A percentile compares a stretch with the other conserved stretches of the same genome.
These are phyloP conservation scores for Colletotrichum sidae DNA, from an alignment of 2,329 filamentous ascomycete species.

Conservation along the genomic window DNA sequence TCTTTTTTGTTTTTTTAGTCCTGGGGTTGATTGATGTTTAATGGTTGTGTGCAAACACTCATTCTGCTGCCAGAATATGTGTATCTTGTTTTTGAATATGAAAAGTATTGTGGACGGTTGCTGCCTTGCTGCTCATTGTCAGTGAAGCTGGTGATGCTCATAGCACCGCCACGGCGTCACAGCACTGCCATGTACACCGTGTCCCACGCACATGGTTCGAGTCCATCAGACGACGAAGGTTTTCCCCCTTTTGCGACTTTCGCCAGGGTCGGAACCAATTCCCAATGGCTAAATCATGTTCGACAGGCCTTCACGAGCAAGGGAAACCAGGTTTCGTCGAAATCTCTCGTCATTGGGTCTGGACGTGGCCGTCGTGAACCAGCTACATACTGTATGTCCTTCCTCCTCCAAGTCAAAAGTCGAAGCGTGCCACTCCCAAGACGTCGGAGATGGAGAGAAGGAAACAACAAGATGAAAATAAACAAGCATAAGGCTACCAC, in stretches of 20 bases:
- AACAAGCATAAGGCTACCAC: not conserved
- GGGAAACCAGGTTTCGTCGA: not conserved
- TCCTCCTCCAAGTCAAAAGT: not conserved
- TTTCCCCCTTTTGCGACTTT: not conserved
- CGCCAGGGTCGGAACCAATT: not conserved
- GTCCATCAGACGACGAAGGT: not conserved
- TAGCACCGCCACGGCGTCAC: too few relatives aligned
- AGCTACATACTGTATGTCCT: conserved; percentile 26
- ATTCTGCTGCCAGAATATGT: not conserved
- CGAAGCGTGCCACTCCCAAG: not conserved
- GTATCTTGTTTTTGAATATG: not conserved
- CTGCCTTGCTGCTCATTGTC: not conserved
- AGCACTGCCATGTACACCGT: conserved; percentile 2
- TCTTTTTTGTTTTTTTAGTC: conserved; percentile 45
- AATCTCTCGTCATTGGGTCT: conserved; percentile 27
- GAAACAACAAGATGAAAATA: not conserved
- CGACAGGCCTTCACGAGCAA: not conserved
- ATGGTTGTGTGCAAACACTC: not conserved
- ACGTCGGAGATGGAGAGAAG: not conserved
- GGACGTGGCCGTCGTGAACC: conserved; percentile 15
- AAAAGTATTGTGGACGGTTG: not conserved
- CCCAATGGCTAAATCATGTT: not conserved
- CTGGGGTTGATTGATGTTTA: not conserved
- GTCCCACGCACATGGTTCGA: conserved; percentile 24
- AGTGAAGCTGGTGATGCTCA: conserved; percentile 3